These are phyloP conservation scores for Pythium periplocum DNA, from an alignment of 352 stramenopile species.

Conservation along the genomic window DNA sequence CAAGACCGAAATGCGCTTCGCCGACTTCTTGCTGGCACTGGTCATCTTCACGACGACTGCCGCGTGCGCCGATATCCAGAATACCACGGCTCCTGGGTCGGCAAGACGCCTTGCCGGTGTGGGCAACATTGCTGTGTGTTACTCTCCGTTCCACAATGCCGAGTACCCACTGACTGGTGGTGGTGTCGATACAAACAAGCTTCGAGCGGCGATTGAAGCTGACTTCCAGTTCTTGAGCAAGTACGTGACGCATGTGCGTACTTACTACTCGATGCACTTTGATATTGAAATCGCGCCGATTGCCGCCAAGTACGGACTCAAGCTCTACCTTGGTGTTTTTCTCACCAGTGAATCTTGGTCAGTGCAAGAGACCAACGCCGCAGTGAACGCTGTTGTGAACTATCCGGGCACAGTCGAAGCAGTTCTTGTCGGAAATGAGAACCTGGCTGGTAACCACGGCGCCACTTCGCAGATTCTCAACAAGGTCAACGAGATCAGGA, in stretches of 20 bases:
- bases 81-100: too few species aligned
- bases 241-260: conserved; percentile 21
- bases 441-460: conserved; percentile 15
- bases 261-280: conserved; percentile 27
- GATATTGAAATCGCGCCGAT: conserved; percentile 27
- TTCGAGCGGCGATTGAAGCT: conserved; percentile 8
- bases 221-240: conserved; percentile 5
- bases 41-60: too few species aligned
- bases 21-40: too few species aligned
- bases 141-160: conserved; percentile 46
- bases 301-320: conserved; percentile 39
- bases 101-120: too few species aligned
- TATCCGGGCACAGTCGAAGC: conserved; percentile 37
- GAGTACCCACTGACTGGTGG: conserved; percentile 39
- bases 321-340: conserved; percentile 55
- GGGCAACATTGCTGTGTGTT: conserved; percentile 38
- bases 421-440: conserved; percentile 46
- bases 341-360: conserved; percentile 43
- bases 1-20: conserved; percentile 10
- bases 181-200: conserved; percentile 1
- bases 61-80: too few species aligned
- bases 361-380: conserved; percentile 29
- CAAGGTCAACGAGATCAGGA: conserved; percentile 29
- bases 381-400: conserved; percentile 32
- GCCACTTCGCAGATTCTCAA: conserved; percentile 19